Percentiles rank a stretch among this genome's conserved stretches.
These are phyloP conservation scores for Eucalyptus pumila DNA, from an alignment of 345 rosid genomes.

Conservation along the genomic window DNA sequence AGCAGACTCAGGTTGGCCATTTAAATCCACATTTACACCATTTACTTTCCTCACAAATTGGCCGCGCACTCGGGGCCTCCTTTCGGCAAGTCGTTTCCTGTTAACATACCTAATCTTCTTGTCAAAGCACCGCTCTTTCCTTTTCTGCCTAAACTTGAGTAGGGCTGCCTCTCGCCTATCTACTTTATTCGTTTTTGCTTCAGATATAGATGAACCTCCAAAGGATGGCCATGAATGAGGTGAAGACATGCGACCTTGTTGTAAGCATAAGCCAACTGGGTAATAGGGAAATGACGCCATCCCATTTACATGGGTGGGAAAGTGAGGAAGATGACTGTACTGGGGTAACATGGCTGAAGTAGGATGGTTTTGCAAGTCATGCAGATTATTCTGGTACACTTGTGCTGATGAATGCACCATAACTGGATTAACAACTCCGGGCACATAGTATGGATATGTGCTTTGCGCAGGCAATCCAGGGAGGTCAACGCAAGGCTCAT, in stretches of 20 bases:
- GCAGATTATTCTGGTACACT: constrained; percentile 36
- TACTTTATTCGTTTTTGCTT: constrained; percentile 39
- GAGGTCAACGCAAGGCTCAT: constrained; percentile 34
- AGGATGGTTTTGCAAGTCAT: constrained; percentile 31
- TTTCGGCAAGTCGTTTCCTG: constrained; percentile 85
- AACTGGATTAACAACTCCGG: constrained; percentile 70
- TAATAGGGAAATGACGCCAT: constrained; percentile 65
- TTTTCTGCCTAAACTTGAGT: constrained; percentile 82
- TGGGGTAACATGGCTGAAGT: constrained; percentile 39
- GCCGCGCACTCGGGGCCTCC: constrained; percentile 96
- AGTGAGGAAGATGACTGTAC: constrained; percentile 59
- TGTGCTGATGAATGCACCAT: constrained; percentile 56
- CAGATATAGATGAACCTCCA: constrained; percentile 44
- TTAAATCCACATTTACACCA: constrained; percentile 74
- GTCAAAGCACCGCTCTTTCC: constrained; percentile 92
- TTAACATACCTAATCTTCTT: constrained; percentile 94
- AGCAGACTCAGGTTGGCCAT: constrained; percentile 59
- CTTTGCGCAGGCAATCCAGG: constrained; percentile 37
- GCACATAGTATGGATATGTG: constrained; percentile 58
- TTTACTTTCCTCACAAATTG: constrained; percentile 92
- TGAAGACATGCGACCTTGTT: constrained; percentile 50
- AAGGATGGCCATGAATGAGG: constrained; percentile 50
- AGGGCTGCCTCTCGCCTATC: constrained; percentile 93
- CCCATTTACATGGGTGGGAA: constrained; percentile 43
- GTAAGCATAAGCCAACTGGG: constrained; percentile 52